Conservation (phyloP, 805 yeast species). For the Suhomyces sp. region DNA sequence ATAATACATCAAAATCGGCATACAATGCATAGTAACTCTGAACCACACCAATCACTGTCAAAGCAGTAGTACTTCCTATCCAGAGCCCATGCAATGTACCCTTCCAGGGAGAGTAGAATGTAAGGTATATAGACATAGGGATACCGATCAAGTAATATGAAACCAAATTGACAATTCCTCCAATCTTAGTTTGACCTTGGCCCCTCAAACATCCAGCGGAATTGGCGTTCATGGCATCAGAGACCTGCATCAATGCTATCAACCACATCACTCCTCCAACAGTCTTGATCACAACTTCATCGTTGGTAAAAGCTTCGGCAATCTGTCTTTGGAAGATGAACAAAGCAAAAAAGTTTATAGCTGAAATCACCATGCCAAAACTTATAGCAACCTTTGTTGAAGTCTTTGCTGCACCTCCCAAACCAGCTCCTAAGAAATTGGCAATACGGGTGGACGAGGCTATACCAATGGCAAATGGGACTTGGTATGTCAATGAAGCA, state of each 20-base stretch:
- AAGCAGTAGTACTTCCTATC: constrained; percentile 52
- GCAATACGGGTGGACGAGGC: constrained; percentile 59
- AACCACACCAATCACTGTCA: constrained; percentile 45
- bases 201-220: constrained; percentile 78
- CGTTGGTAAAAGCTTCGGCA: constrained; percentile 54
- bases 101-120: constrained; percentile 47
- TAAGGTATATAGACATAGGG: constrained; percentile 54
- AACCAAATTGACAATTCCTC: constrained; percentile 55
- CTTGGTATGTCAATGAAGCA: constrained; percentile 46
- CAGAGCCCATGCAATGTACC: constrained; percentile 60
- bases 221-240: constrained; percentile 67
- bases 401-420: constrained; percentile 32
- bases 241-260: constrained; percentile 65
- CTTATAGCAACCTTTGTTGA: constrained; percentile 35
- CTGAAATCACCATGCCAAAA: constrained; percentile 35
- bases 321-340: constrained; percentile 31
- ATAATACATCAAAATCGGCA: constrained; percentile 36
- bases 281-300: constrained; percentile 50
- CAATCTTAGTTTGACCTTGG: constrained; percentile 68
- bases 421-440: constrained; percentile 51
- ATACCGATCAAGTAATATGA: constrained; percentile 62
- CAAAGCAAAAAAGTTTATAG: constrained; percentile 30
- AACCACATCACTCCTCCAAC: constrained; percentile 56
- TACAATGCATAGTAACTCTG: constrained; percentile 38
- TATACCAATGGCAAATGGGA: constrained; percentile 57